phyloP scores from a whole-genome alignment of 2,329 filamentous ascomycete species.

The Ascocoryne sarcoides region DNA sequence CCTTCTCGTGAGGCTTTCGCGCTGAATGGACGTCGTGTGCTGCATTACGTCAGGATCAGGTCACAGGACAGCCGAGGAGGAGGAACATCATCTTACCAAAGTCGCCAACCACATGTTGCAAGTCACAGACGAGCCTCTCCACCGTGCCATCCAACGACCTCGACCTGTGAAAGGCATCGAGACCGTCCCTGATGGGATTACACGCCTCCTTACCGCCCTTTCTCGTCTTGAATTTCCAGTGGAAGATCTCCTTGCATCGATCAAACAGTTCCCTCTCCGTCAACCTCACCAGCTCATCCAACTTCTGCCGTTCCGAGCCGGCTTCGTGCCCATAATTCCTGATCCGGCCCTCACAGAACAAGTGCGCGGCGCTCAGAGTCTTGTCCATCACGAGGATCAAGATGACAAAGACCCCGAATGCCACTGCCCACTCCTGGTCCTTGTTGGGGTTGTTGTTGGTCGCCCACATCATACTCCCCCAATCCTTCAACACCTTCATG shows the following conservation, averaged over 20 bases:
- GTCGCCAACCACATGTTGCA: constrained; percentile 17
- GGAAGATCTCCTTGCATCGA: constrained; percentile 28
- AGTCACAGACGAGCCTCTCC: constrained; percentile 16
- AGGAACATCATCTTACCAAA: constrained; percentile 18
- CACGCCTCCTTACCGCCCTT: constrained; percentile 27
- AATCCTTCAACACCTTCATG: constrained; percentile 21
- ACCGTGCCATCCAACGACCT: constrained; percentile 17
- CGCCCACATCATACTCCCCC: constrained; percentile 27
- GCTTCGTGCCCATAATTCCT: constrained; percentile 15
- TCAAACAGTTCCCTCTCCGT: constrained; percentile 26
- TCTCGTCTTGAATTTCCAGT: constrained; percentile 28
- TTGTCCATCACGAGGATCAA: constrained; percentile 25
- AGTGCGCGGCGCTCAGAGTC: constrained; percentile 17
- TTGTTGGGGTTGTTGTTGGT: constrained; percentile 20
- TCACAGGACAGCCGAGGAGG: background rate
- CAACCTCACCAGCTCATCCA: constrained; percentile 18
- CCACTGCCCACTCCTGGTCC: constrained; percentile 26
- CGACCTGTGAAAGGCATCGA: constrained; percentile 20
- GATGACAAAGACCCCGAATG: constrained; percentile 24
- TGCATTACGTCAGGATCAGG: constrained; percentile 14
- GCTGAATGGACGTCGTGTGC: constrained; percentile 19
- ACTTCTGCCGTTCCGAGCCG: constrained; percentile 15
- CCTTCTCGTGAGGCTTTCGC: constrained; percentile 9
- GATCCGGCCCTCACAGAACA: constrained; percentile 20
- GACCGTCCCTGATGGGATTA: constrained; percentile 27